Evolutionary conservation across 306 rosid genomes (phyloP).

Genomic region (Citrullus amarus): DNA sequence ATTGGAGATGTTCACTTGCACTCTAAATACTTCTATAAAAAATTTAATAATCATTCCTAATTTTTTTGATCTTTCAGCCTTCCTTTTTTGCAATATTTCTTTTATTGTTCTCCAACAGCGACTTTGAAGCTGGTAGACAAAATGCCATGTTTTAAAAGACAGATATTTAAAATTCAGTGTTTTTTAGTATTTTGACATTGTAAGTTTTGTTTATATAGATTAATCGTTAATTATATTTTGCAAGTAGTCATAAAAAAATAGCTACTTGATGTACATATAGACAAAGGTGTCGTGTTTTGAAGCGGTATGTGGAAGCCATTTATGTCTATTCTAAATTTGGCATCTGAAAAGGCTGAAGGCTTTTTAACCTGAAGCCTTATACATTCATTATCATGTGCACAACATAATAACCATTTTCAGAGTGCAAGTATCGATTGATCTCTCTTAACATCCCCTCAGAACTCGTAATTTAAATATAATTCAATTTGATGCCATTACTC

Average conservation of each 20-base stretch:
- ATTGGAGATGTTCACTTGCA: neutral
- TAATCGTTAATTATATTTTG: neutral
- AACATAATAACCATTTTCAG: neutral
- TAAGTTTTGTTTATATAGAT: neutral
- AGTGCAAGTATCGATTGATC: neutral
- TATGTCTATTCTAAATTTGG: neutral
- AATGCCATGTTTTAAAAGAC: constrained; percentile 1
- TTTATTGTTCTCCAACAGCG: neutral
- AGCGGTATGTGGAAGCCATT: neutral
- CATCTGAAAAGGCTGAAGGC: neutral
- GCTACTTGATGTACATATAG: neutral
- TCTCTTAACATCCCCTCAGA: neutral
- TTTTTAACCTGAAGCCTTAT: neutral
- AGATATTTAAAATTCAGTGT: neutral
- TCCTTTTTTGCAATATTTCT: neutral
- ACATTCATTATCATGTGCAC: neutral
- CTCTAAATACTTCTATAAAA: neutral
- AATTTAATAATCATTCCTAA: neutral
- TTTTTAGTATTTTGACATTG: neutral
- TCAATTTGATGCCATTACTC: neutral
- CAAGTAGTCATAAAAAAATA: neutral
- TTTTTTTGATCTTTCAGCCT: neutral
- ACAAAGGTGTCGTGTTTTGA: neutral
- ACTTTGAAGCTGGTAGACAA: neutral
- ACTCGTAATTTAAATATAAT: neutral